Conservation (phyloP, 2,329 filamentous ascomycete genomes). For the Aspergillus pseudonomiae region DNA sequence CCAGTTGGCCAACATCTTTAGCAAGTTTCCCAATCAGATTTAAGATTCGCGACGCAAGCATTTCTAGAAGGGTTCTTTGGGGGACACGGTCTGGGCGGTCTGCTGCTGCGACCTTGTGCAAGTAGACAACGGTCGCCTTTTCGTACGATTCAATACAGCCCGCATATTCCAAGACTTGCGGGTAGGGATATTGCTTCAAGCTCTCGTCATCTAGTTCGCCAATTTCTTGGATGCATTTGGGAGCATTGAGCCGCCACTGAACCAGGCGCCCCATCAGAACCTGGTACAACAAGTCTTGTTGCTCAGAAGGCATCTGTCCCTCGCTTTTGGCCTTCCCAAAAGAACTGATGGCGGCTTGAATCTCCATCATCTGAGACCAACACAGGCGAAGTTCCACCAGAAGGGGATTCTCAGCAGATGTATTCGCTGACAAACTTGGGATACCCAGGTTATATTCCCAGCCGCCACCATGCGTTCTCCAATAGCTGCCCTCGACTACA, state of each 20-base stretch:
- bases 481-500: constrained; percentile 42
- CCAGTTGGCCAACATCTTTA: constrained; percentile 38
- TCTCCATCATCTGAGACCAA: constrained; percentile 40
- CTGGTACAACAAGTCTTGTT: constrained; percentile 35
- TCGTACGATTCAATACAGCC: constrained; percentile 42
- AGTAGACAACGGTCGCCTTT: constrained; percentile 39
- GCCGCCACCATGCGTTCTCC: constrained; percentile 40
- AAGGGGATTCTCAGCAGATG: constrained; percentile 24
- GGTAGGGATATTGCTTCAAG: constrained; percentile 30
- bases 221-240: constrained; percentile 30
- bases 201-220: constrained; percentile 33
- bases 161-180: constrained; percentile 36
- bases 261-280: constrained; percentile 32
- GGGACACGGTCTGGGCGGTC: constrained; percentile 32
- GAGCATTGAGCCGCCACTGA: constrained; percentile 34
- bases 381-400: constrained; percentile 33
- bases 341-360: constrained; percentile 35
- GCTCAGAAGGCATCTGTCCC: constrained; percentile 29
- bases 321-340: constrained; percentile 37
- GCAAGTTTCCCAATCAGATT: constrained; percentile 33
- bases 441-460: constrained; percentile 44
- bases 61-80: constrained; percentile 29
- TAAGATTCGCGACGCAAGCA: constrained; percentile 35
- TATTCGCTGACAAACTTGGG: constrained; percentile 29
- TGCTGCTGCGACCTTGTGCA: constrained; percentile 37